These are phyloP conservation scores for Talaromyces amestolkiae DNA, from an alignment of 2,329 filamentous ascomycete species.

Conservation along the genomic window DNA sequence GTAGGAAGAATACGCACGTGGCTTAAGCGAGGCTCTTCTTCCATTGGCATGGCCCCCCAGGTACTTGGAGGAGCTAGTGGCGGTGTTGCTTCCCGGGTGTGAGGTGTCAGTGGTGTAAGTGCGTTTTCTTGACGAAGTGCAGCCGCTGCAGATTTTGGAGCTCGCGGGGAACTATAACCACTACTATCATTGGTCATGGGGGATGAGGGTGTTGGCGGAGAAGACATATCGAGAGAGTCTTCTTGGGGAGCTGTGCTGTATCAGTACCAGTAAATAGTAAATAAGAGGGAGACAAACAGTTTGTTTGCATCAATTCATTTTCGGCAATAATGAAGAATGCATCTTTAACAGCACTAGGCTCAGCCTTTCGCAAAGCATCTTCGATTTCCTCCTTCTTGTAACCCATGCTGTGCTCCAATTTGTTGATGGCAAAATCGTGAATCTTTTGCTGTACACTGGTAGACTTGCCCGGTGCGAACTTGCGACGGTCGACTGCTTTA, in stretches of 20 bases:
- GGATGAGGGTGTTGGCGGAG: slow-evolving; percentile 23
- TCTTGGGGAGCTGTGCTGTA: slow-evolving; percentile 35
- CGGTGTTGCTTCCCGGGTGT: slow-evolving; percentile 29
- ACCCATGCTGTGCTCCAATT: slow-evolving; percentile 97
- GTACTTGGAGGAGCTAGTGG: slow-evolving; percentile 26
- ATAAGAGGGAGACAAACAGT: slow-evolving; percentile 63
- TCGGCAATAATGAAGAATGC: slow-evolving; percentile 97
- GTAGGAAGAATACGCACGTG: slow-evolving; percentile 91
- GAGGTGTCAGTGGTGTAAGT: slow-evolving; percentile 23
- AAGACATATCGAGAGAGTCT: slow-evolving; percentile 27
- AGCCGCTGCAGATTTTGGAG: slow-evolving; percentile 21
- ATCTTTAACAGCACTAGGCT: slow-evolving; percentile 97
- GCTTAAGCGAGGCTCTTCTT: slow-evolving; percentile 61
- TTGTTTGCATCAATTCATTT: slow-evolving; percentile 94
- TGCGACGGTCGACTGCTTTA: slow-evolving; percentile 80
- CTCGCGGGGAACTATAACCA: slow-evolving; percentile 22
- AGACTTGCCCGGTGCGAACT: slow-evolving; percentile 75
- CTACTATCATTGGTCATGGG: slow-evolving; percentile 31
- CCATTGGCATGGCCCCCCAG: slow-evolving; percentile 34
- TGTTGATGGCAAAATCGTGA: slow-evolving; percentile 87
- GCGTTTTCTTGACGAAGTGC: slow-evolving; percentile 23
- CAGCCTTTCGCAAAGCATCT: slow-evolving; percentile 84
- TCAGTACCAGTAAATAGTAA: slow-evolving; percentile 16
- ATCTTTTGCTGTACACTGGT: slow-evolving; percentile 81
- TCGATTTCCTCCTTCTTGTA: slow-evolving; percentile 94